Evolutionary conservation across 192 early-diverging fungal species (phyloP).

Genomic region (Jimgerdemannia lactiflua): DNA sequence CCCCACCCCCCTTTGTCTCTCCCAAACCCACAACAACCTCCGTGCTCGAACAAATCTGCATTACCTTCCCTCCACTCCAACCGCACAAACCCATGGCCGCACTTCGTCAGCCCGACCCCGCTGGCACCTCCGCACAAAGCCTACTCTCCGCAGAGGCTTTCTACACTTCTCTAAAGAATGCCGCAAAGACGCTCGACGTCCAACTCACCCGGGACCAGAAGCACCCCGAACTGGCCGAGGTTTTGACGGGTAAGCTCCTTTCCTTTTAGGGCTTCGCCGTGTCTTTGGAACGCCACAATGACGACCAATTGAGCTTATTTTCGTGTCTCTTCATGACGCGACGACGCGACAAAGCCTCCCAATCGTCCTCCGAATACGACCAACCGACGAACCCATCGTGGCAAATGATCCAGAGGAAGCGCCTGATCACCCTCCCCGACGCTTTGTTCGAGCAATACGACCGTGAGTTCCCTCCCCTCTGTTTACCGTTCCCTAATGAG

Average conservation of each 20-base stretch:
- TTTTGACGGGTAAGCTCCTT: conserved; percentile 21
- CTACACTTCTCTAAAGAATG: conserved; percentile 39
- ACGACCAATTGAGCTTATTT: not conserved
- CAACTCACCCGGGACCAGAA: conserved; percentile 34
- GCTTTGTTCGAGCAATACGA: conserved; percentile 79
- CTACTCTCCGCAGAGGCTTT: conserved; percentile 19
- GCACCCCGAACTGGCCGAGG: conserved; percentile 31
- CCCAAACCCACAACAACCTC: no score
- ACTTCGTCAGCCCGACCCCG: not conserved
- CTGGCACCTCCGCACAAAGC: not conserved
- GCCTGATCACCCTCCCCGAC: conserved; percentile 67
- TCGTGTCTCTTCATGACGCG: conserved; percentile 22
- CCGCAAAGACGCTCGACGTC: conserved; percentile 39
- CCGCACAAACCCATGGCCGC: not conserved
- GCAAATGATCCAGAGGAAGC: conserved; percentile 58
- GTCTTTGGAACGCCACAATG: no score
- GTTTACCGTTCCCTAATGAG: not conserved
- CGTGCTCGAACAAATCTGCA: no score
- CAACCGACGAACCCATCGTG: conserved; percentile 31
- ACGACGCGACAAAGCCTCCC: not conserved
- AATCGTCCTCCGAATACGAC: conserved; percentile 47
- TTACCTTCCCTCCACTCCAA: no score
- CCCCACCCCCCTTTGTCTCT: no score
- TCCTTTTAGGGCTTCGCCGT: not conserved
- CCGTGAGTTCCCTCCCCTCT: conserved; percentile 24